Conservation (phyloP, 164 flowering plant genomes). For the Stephania yunnanensis region DNA sequence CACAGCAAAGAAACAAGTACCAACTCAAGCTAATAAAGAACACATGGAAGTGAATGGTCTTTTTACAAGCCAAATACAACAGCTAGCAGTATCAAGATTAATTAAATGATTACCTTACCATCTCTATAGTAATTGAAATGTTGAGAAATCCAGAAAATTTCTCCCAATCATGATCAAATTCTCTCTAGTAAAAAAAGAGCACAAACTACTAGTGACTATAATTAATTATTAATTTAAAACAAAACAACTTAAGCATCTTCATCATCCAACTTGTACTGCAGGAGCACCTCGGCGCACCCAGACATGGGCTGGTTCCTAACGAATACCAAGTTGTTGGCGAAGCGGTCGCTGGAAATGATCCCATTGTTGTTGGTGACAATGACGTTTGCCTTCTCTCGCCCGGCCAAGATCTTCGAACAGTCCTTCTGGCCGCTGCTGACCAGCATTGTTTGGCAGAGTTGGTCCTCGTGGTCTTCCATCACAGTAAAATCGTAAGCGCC, state of each 20-base stretch:
- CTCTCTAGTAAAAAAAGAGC: too few species aligned
- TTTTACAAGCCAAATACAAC: too few species aligned
- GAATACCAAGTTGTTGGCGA: constrained; percentile 54
- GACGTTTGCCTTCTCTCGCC: constrained; percentile 57
- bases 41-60: too few species aligned
- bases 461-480: constrained; percentile 37
- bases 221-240: too few species aligned
- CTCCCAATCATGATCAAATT: too few species aligned
- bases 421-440: constrained; percentile 42
- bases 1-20: too few species aligned
- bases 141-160: too few species aligned
- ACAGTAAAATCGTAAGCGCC: constrained; percentile 47
- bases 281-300: constrained; percentile 41
- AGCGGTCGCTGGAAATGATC: constrained; percentile 36
- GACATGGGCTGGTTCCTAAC: constrained; percentile 26
- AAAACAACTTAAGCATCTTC: background rate
- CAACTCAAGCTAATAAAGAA: too few species aligned
- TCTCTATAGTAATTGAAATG: too few species aligned
- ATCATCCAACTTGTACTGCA: constrained; percentile 32
- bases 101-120: too few species aligned
- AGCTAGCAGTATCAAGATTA: too few species aligned
- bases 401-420: constrained; percentile 28
- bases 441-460: constrained; percentile 44
- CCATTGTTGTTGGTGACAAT: constrained; percentile 55
- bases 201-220: too few species aligned